A percentile compares a stretch with the other conserved stretches of the same genome.
These are phyloP conservation scores for Acrodontium crateriforme DNA, from an alignment of 2,329 filamentous ascomycete species.

Conservation along the genomic window DNA sequence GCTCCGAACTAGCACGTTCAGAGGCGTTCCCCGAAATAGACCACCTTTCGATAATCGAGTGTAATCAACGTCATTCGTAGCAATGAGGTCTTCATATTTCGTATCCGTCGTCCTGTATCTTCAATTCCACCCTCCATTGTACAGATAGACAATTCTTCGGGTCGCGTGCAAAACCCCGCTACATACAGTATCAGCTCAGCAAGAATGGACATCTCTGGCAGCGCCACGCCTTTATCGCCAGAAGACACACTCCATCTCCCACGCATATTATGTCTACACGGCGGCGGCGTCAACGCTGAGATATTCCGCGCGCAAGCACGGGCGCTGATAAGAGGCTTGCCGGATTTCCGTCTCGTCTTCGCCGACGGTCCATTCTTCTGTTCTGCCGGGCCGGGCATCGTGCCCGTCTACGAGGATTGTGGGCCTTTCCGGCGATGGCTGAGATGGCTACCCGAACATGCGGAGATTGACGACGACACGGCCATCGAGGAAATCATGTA, in stretches of 20 bases:
- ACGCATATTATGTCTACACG: slow-evolving; percentile 68
- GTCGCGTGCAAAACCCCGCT: too few relatives aligned
- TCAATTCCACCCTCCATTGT: too few relatives aligned
- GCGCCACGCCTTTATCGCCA: too few relatives aligned
- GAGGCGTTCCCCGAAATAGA: too few relatives aligned
- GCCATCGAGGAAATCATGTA: slow-evolving; percentile 35
- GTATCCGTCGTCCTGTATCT: too few relatives aligned
- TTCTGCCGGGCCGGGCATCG: slow-evolving; percentile 46
- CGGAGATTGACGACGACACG: slow-evolving; percentile 36
- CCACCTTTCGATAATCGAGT: too few relatives aligned
- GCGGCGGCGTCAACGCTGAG: slow-evolving; percentile 57
- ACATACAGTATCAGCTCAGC: too few relatives aligned
- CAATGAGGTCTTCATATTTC: too few relatives aligned
- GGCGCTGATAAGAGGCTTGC: slow-evolving; percentile 36
- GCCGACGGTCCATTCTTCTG: slow-evolving; percentile 55
- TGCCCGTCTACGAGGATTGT: slow-evolving; percentile 49
- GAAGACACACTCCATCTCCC: slow-evolving; percentile 27
- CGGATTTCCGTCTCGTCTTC: slow-evolving; percentile 57
- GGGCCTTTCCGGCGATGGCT: slow-evolving; percentile 54
- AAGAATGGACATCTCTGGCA: too few relatives aligned
- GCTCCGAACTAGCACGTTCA: too few relatives aligned
- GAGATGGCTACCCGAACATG: slow-evolving; percentile 47
- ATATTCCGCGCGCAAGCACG: slow-evolving; percentile 59
- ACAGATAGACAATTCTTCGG: too few relatives aligned
- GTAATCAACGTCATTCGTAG: too few relatives aligned